Base-by-base conservation (phyloP, 108 stramenopile genomes). In the Asterionellopsis glacialis region DNA sequence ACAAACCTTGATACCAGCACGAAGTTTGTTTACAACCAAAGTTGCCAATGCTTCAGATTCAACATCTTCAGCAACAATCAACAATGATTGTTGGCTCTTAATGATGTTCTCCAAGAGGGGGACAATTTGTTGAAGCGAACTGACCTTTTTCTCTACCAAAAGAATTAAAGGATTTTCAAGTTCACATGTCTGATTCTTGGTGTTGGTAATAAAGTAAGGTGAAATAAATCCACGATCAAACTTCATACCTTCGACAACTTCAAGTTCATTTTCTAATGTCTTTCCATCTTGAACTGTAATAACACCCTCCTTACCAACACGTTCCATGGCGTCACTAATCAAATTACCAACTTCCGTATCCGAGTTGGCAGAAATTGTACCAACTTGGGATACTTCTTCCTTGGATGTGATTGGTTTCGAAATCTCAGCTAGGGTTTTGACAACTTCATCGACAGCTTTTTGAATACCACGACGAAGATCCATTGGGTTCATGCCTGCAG, bases 211-310 rank as follows among this genome's bases (percentile, higher is more conserved):
- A 72, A 99, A 99, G 76, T 99, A 99, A 7, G 99, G 99, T 66
- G 96, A 97, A 74, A 99, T 99, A 83, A 80, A 99, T 33, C 99
- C 99, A 12, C 99, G 87, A 59, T 99, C 99, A 70, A 99, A 99
- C 69, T 93, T 95, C 99, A 99, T 98, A 39, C 99, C 99, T 78
- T 99, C 99, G 42, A 99, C 97, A 56, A 98, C 97, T 67, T 99
- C 98, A 43, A 99, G 82, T 75, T 98, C 99, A 79, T 98, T 95
- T 59, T 98, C 88, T 55, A 99, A 68, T 12, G 99, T 99, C 88
- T 98, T 98, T 12, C 99, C 99, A 74, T 99, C 99, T 80, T 98
- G 94, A 24, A 97, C 95, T 22, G 99, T 99, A 80, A 99, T 99
- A 61, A 99, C 99, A 48, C 99, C 99, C 72, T 99, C 99, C 76